Conservation (phyloP, 495 filamentous ascomycete species). For the Talaromyces liani region DNA sequence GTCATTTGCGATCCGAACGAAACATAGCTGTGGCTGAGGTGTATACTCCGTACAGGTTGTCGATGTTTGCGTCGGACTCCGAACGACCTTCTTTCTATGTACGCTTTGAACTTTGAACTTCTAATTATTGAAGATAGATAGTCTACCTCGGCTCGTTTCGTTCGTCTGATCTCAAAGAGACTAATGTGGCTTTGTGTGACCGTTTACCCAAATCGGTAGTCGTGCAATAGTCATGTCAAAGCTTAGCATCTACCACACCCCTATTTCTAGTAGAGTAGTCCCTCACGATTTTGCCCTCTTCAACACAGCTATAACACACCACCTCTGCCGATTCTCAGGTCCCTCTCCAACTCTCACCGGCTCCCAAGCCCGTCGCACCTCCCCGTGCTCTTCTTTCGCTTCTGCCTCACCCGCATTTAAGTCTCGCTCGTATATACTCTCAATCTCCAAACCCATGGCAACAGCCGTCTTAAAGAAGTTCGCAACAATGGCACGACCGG, state of each 20-base stretch:
- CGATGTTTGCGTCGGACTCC: background rate
- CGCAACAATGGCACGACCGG: constrained; percentile 63
- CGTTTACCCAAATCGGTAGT: background rate
- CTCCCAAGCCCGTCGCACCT: constrained; percentile 57
- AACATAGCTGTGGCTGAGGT: too few relatives aligned
- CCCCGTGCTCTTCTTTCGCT: constrained; percentile 21
- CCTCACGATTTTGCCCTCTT: constrained; percentile 16
- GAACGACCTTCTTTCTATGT: background rate
- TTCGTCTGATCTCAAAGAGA: background rate
- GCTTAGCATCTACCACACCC: background rate
- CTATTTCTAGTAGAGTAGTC: background rate
- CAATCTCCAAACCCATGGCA: constrained; percentile 55
- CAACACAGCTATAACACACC: constrained; percentile 69
- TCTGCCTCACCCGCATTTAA: constrained; percentile 46
- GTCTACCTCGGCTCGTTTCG: background rate
- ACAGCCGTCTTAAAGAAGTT: constrained; percentile 61
- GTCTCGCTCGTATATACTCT: constrained; percentile 70
- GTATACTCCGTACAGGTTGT: background rate
- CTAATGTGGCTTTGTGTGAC: background rate
- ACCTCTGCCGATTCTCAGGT: constrained; percentile 58
- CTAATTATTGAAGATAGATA: background rate
- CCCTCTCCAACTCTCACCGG: constrained; percentile 51
- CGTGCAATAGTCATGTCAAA: background rate
- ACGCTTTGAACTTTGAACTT: background rate
- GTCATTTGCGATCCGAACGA: background rate